Evolutionary conservation across 2,329 filamentous ascomycete genomes (phyloP).

Genomic region (Colletotrichum karsti): DNA sequence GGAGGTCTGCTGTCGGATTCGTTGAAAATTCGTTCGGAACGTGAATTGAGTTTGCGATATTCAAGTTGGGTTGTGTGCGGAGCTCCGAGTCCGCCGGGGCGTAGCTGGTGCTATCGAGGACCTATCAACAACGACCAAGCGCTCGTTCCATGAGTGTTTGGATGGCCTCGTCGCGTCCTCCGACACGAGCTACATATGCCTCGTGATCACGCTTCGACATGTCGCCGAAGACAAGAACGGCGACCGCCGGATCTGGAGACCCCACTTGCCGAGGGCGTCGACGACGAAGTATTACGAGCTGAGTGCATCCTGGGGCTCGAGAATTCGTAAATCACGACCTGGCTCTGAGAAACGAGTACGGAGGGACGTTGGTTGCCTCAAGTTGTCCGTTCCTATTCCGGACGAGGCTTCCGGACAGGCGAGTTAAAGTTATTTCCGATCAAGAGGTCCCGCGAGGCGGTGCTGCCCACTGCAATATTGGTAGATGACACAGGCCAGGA

Average conservation of each 20-base stretch:
- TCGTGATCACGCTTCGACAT: background rate
- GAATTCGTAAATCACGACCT: background rate
- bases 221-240: background rate
- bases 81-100: too few species aligned
- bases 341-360: background rate
- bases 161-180: background rate
- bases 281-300: background rate
- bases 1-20: too few species aligned
- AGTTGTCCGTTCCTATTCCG: background rate
- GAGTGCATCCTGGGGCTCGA: background rate
- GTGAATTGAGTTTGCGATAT: too few species aligned
- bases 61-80: too few species aligned
- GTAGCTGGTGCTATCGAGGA: too few species aligned
- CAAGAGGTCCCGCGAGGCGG: conserved; percentile 11
- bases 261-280: background rate
- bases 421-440: conserved; percentile 1
- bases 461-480: conserved; percentile 15
- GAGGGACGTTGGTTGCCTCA: background rate
- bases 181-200: background rate
- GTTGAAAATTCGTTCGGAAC: too few species aligned
- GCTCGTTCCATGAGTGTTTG: too few species aligned
- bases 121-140: too few species aligned
- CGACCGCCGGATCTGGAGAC: too few species aligned
- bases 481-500: background rate
- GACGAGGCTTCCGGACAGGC: background rate